Evolutionary conservation across 495 filamentous ascomycete genomes (phyloP).

Genomic region (Aspergillus campestris): DNA sequence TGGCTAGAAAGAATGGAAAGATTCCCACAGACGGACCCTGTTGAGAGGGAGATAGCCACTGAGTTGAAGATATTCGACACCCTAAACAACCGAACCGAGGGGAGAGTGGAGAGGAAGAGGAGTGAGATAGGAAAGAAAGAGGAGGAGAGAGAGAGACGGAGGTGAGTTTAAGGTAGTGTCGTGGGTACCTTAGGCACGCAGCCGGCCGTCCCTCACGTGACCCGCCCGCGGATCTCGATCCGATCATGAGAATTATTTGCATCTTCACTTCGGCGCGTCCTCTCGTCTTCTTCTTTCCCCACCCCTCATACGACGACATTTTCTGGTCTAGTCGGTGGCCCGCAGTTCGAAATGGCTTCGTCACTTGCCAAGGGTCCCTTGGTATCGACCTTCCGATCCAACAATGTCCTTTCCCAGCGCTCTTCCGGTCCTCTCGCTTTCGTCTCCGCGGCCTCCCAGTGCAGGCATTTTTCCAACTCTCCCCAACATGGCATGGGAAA

Average conservation of each 20-base stretch:
- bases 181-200: background rate
- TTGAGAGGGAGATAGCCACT: too few species aligned
- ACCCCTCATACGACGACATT: background rate
- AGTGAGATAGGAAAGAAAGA: background rate
- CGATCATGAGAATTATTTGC: too few species aligned
- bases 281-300: background rate
- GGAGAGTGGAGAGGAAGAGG: background rate
- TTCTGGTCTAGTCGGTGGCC: background rate
- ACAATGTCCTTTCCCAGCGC: constrained; percentile 7
- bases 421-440: constrained; percentile 1
- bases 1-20: too few species aligned
- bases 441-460: constrained; percentile 18
- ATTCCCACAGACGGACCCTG: too few species aligned
- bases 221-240: background rate
- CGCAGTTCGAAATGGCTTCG: constrained; percentile 27
- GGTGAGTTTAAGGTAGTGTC: background rate
- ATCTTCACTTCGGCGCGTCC: constrained; percentile 3
- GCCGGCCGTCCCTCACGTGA: constrained; percentile 7
- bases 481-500: constrained; percentile 18
- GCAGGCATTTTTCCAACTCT: constrained; percentile 30
- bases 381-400: constrained; percentile 9
- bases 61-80: too few species aligned
- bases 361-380: constrained; percentile 22
- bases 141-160: background rate
- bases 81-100: background rate